phyloP scores from a whole-genome alignment of 1,139 yeast genomes.

The Zygosaccharomyces sapae region DNA sequence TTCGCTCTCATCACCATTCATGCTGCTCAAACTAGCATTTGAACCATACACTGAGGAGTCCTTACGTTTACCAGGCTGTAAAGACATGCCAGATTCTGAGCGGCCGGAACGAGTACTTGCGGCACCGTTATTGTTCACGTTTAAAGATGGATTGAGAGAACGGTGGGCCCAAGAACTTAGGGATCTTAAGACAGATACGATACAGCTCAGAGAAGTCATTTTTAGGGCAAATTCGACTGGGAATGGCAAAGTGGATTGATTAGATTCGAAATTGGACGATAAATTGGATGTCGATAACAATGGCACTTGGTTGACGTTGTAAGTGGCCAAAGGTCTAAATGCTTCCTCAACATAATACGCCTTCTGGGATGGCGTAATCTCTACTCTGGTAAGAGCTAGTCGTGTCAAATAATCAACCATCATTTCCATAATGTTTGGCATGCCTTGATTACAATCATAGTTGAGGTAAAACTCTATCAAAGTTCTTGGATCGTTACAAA shows the following conservation, averaged over 20 bases:
- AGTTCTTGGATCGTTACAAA: constrained; percentile 86
- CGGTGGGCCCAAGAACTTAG: constrained; percentile 86
- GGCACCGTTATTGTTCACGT: constrained; percentile 8
- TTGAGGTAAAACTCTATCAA: constrained; percentile 88
- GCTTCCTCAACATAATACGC: constrained; percentile 60
- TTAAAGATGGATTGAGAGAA: constrained; percentile 43
- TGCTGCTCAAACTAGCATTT: constrained; percentile 19
- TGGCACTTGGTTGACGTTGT: constrained; percentile 69
- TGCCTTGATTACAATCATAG: constrained; percentile 84
- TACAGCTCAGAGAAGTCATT: constrained; percentile 71
- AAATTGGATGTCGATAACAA: constrained; percentile 68
- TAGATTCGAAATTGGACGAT: constrained; percentile 57
- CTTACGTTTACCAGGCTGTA: constrained; percentile 37
- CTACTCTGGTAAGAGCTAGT: constrained; percentile 67
- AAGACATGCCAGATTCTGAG: constrained; percentile 23
- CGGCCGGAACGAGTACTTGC: constrained; percentile 9
- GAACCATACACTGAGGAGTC: constrained; percentile 43
- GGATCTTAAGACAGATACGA: constrained; percentile 79
- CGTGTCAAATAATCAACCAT: constrained; percentile 74
- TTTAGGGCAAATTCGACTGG: constrained; percentile 83
- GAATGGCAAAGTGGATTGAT: constrained; percentile 51
- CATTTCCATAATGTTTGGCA: constrained; percentile 83
- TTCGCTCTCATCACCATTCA: constrained; percentile 18
- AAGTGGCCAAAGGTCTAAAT: constrained; percentile 62
- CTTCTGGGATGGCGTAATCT: constrained; percentile 66